A percentile compares a stretch with the other conserved stretches of the same genome.
phyloP scores from a whole-genome alignment of 2,329 filamentous ascomycete species.

The Dryadomyces quercus-mongolicae region DNA sequence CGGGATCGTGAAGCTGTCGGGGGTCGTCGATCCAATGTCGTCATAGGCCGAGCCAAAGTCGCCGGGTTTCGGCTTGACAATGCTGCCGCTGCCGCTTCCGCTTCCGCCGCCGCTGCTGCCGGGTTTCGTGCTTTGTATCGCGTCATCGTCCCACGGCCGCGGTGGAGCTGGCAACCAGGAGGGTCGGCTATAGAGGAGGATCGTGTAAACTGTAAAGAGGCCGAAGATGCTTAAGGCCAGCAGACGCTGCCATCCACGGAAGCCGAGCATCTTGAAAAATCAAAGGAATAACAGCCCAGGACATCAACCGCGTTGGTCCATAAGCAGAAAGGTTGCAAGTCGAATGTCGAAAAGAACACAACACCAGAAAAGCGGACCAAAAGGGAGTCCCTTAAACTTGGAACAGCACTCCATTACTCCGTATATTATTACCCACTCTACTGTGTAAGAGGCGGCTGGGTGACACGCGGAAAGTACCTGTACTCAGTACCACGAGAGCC shows the following conservation, averaged over 20 bases:
- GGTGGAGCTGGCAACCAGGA: conserved; percentile 1
- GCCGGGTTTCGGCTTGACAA: not conserved
- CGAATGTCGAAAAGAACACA: not conserved
- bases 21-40: not conserved
- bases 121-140: not conserved
- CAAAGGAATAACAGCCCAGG: not conserved
- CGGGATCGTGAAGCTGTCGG: not conserved
- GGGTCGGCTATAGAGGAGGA: conserved; percentile 4
- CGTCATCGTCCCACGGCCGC: not conserved
- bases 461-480: too few species aligned
- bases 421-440: too few species aligned
- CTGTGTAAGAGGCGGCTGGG: too few species aligned
- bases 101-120: not conserved
- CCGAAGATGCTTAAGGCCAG: not conserved
- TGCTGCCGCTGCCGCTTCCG: not conserved
- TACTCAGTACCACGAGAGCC: too few species aligned
- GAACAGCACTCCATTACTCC: not conserved
- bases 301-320: not conserved
- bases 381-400: not conserved
- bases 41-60: not conserved
- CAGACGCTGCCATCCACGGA: conserved; percentile 3
- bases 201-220: conserved; percentile 3
- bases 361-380: not conserved
- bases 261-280: not conserved
- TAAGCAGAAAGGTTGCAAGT: not conserved